Base-by-base conservation (phyloP, 768 basidiomycete species). In the Suillus sp. region DNA sequence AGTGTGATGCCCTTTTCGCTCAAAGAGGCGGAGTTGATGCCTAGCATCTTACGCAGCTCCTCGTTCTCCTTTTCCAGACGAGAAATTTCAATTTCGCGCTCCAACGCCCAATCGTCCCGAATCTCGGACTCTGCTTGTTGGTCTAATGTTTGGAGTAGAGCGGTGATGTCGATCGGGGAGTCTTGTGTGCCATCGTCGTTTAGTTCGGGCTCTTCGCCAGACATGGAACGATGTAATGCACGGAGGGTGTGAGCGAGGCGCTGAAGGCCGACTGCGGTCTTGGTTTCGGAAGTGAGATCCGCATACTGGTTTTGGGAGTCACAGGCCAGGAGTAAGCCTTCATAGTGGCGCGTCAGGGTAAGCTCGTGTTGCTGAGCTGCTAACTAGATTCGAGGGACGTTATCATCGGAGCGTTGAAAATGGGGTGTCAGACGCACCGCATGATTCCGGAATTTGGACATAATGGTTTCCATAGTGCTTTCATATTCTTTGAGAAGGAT, bases 391-490 rank as follows among this genome's bases (percentile, higher is more conserved):
- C 35, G 56, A 62, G 40, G 34, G 60, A 64, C 38, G 55, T 57
- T 59, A 61, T 65, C 38, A n/a, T 37, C 64, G 60, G 65, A 56
- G 61, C 25, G 43, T 47, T 55, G 57, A 56, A 25, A 62, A 62
- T 51, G n/a, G 20, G 14, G 51, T 38, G 30, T 48, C 59, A 51
- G 64, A 83, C 93, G 70, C 70, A 96, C 95, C 14, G 93, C 88
- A 71, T 98, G 91, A 63, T 89, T 90, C 64, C 96, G 84, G 74
- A 99, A 98, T 77, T 98, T 98, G 59, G 87, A 79, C 97, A 99
- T 99, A 72, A 99, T 92, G 34, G 89, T 95, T 69, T 98, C 96
- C 81, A 99, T 84, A 3, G 96, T 97, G 60, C 82, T 81, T 74
- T 99, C 96, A 73, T 99, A 96, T 75, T 99, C 97, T 71, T 95